These are phyloP conservation scores for Coemansia sp. DNA, from an alignment of 192 early-diverging fungal genomes.

Conservation along the genomic window DNA sequence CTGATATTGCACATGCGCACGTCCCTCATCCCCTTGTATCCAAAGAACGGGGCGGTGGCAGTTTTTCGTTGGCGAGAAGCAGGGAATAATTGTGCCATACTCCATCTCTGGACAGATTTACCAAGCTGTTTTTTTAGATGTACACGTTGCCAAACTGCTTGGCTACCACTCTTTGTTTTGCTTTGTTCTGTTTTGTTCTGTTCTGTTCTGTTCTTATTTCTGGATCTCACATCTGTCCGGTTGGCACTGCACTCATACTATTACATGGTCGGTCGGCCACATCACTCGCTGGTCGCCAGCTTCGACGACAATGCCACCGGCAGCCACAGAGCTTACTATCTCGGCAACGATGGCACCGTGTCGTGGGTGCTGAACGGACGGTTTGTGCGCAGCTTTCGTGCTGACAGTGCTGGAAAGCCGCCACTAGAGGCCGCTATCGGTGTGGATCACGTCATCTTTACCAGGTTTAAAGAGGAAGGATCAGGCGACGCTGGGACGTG, in stretches of 20 bases:
- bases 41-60: not conserved
- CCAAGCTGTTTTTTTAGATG: not conserved
- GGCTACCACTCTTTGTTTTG: not conserved
- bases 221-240: not conserved
- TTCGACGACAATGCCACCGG: conserved; percentile 32
- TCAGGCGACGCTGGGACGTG: not conserved
- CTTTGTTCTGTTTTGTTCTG: too few relatives aligned
- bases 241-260: not conserved
- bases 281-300: conserved; percentile 16
- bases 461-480: conserved; percentile 25
- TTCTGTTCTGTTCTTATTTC: not conserved
- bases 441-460: conserved; percentile 33
- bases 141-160: not conserved
- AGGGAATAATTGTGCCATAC: not conserved
- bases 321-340: conserved; percentile 29
- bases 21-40: not conserved
- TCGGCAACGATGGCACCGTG: conserved; percentile 1
- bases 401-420: conserved; percentile 1
- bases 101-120: not conserved
- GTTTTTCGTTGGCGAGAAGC: not conserved
- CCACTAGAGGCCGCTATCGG: not conserved
- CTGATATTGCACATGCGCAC: not conserved
- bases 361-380: conserved; percentile 35
- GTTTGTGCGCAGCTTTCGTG: conserved; percentile 43
- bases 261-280: not conserved